Conservation (phyloP, 2,329 filamentous ascomycete genomes). For the Polytolypa hystricis region DNA sequence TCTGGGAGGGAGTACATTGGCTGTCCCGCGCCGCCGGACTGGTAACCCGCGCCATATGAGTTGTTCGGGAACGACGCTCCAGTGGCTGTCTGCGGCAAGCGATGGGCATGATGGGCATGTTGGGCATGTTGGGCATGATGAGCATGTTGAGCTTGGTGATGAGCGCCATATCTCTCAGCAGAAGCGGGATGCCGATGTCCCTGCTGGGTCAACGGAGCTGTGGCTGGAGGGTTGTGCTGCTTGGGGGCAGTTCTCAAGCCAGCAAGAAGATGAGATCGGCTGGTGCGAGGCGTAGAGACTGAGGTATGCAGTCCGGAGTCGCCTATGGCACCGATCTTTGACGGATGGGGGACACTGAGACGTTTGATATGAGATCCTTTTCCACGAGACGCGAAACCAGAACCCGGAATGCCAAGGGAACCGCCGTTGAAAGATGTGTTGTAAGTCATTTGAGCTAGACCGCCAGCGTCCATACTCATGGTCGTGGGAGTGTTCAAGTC, state of each 20-base stretch:
- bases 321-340: slow-evolving; percentile 58
- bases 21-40: slow-evolving; percentile 33
- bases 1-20: slow-evolving; percentile 64
- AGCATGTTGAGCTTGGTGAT: not conserved
- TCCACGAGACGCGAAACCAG: slow-evolving; percentile 74
- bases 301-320: slow-evolving; percentile 54
- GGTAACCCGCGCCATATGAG: slow-evolving; percentile 16
- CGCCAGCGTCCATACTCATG: slow-evolving; percentile 73
- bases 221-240: slow-evolving; percentile 56
- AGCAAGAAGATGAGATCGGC: slow-evolving; percentile 85
- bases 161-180: slow-evolving; percentile 37
- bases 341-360: slow-evolving; percentile 61
- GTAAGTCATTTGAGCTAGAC: slow-evolving; percentile 99
- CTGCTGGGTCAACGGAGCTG: slow-evolving; percentile 49
- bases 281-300: slow-evolving; percentile 76
- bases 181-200: slow-evolving; percentile 37
- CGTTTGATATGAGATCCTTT: slow-evolving; percentile 85
- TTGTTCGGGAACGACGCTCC: slow-evolving; percentile 41
- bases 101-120: slow-evolving; percentile 26
- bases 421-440: slow-evolving; percentile 56
- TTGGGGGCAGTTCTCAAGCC: slow-evolving; percentile 90
- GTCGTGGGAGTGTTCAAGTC: slow-evolving; percentile 17
- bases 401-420: slow-evolving; percentile 63
- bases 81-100: slow-evolving; percentile 49
- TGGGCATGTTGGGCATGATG: no score